Percentiles rank a stretch among this genome's conserved stretches.
phyloP scores from a whole-genome alignment of 352 stramenopile species.

The Phytophthora sojae region DNA sequence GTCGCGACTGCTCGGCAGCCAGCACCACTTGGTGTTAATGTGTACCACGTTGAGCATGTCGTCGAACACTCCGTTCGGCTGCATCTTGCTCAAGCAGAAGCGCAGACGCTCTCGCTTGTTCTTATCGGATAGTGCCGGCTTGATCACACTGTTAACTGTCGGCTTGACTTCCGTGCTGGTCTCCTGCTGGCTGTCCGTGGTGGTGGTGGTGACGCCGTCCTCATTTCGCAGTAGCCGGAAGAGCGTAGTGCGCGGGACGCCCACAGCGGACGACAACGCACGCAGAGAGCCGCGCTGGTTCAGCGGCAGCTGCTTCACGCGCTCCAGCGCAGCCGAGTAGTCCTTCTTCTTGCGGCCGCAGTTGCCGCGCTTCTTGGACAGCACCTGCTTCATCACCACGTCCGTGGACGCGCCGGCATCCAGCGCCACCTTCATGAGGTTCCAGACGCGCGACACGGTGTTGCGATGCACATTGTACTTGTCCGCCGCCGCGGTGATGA shows the following conservation, averaged over 20 bases:
- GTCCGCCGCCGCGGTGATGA: conserved; percentile 44
- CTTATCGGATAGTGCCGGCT: conserved; percentile 43
- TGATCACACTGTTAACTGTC: conserved; percentile 40
- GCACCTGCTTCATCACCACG: conserved; percentile 44
- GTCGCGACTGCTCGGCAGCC: conserved; percentile 29
- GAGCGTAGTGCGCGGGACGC: conserved; percentile 48
- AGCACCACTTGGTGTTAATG: conserved; percentile 53
- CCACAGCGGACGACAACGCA: conserved; percentile 45
- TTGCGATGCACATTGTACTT: conserved; percentile 54
- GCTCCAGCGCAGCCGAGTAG: conserved; percentile 44
- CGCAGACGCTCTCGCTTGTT: conserved; percentile 48
- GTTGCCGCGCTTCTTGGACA: conserved; percentile 51
- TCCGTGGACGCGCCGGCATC: conserved; percentile 25
- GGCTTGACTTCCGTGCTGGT: conserved; percentile 18
- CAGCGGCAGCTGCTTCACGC: conserved; percentile 46
- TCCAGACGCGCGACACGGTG: conserved; percentile 54
- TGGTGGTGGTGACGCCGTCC: conserved; percentile 7
- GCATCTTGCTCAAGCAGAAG: conserved; percentile 46
- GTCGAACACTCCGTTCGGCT: conserved; percentile 46
- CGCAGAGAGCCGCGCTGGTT: conserved; percentile 45
- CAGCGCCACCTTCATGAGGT: conserved; percentile 42
- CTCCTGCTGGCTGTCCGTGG: conserved; percentile 13
- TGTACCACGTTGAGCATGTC: conserved; percentile 55
- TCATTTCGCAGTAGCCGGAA: conserved; percentile 46
- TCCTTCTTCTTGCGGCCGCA: conserved; percentile 55